A percentile compares a stretch with the other conserved stretches of the same genome.
These are phyloP conservation scores for Sphaerobolus stellatus DNA, from an alignment of 1,284 basidiomycete genomes.

Conservation along the genomic window DNA sequence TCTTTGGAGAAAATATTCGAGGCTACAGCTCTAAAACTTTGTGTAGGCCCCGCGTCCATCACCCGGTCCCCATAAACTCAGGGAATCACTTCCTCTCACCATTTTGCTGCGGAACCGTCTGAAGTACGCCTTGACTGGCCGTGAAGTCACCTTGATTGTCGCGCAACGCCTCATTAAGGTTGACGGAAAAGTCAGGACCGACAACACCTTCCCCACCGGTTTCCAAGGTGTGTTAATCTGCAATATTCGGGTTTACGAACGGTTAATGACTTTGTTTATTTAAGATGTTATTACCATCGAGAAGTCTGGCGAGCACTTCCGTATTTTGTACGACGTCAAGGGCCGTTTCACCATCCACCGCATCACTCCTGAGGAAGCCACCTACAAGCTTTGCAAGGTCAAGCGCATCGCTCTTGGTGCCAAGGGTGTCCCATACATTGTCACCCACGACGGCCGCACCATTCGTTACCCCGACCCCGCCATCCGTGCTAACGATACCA, in stretches of 20 bases:
- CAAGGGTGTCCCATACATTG: slow-evolving; percentile 94
- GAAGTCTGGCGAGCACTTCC: slow-evolving; percentile 99
- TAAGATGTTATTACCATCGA: slow-evolving; percentile 95
- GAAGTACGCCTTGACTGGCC: slow-evolving; percentile 97
- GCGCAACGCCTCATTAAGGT: slow-evolving; percentile 98
- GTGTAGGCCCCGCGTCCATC: slow-evolving; percentile 92
- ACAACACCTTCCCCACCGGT: slow-evolving; percentile 94
- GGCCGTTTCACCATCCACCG: slow-evolving; percentile 99
- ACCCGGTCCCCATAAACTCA: slow-evolving; percentile 98
- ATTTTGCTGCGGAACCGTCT: slow-evolving; percentile 99
- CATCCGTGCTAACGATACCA: slow-evolving; percentile 97
- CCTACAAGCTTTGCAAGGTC: slow-evolving; percentile 99
- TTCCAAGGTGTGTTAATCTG: slow-evolving; percentile 81
- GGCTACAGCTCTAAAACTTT: neutral
- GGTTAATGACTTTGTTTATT: neutral
- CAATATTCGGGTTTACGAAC: neutral
- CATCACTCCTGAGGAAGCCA: slow-evolving; percentile 96
- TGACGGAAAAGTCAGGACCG: slow-evolving; percentile 98
- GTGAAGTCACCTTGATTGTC: slow-evolving; percentile 94
- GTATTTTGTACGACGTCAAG: slow-evolving; percentile 98
- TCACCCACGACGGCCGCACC: slow-evolving; percentile 99
- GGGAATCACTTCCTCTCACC: slow-evolving; percentile 92
- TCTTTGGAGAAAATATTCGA: slow-evolving; percentile 17
- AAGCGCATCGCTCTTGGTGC: slow-evolving; percentile 88
- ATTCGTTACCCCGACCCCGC: slow-evolving; percentile 98